phyloP scores from a whole-genome alignment of 805 yeast genomes.

The Metschnikowia colocasiae region DNA sequence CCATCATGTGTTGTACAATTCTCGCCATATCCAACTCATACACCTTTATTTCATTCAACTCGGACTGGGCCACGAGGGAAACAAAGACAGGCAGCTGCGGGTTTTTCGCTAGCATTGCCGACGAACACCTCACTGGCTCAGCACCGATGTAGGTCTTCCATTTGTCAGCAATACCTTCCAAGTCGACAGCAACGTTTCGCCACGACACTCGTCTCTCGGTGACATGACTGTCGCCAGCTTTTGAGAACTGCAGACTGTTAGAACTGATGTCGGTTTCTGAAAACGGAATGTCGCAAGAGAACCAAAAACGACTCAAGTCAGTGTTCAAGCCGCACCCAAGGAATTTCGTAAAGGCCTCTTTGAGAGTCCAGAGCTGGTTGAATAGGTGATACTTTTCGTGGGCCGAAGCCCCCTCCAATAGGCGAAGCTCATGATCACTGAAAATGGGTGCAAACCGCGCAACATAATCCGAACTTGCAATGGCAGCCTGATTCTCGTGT shows the following conservation, averaged over 20 bases:
- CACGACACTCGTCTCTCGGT: not conserved
- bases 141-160: not conserved
- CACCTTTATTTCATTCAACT: not conserved
- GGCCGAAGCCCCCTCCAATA: conserved; percentile 21
- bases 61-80: conserved; percentile 9
- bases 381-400: conserved; percentile 31
- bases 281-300: not conserved
- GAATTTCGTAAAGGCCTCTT: conserved; percentile 70
- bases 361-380: conserved; percentile 71
- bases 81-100: not conserved
- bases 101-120: not conserved
- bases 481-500: conserved; percentile 27
- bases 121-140: not conserved
- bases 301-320: conserved; percentile 14
- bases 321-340: conserved; percentile 52
- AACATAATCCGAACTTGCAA: conserved; percentile 27
- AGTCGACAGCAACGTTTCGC: not conserved
- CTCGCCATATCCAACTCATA: conserved; percentile 6
- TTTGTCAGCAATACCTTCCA: not conserved
- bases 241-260: not conserved
- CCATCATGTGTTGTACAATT: conserved; percentile 4
- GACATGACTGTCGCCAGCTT: not conserved
- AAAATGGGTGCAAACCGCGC: conserved; percentile 43
- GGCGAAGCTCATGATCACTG: conserved; percentile 27
- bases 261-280: not conserved